A percentile compares a stretch with the other conserved stretches of the same genome.
phyloP scores from a whole-genome alignment of 257 asterid genomes.

The Linaria vulgaris region DNA sequence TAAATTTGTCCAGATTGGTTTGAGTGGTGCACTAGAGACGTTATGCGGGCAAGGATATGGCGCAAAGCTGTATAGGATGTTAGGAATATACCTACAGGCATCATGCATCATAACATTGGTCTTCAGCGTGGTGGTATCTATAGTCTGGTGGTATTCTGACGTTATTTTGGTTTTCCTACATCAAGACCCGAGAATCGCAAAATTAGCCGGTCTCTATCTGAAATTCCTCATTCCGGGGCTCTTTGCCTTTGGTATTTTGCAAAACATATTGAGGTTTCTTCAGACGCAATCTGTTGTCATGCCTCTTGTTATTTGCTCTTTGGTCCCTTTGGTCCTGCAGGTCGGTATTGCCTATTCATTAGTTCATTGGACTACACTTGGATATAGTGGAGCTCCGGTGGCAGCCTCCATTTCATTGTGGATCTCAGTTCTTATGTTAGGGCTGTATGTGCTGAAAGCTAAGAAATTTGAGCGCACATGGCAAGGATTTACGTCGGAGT shows the following conservation, averaged over 20 bases:
- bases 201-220: slow-evolving; percentile 52
- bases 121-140: slow-evolving; percentile 35
- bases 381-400: slow-evolving; percentile 53
- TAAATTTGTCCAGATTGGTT: slow-evolving; percentile 50
- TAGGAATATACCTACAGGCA: slow-evolving; percentile 72
- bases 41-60: slow-evolving; percentile 86
- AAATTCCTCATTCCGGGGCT: slow-evolving; percentile 66
- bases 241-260: slow-evolving; percentile 60
- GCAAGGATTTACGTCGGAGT: slow-evolving; percentile 51
- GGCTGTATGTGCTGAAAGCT: slow-evolving; percentile 37
- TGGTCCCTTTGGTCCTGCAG: slow-evolving; percentile 49
- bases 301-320: slow-evolving; percentile 59
- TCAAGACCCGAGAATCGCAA: slow-evolving; percentile 63
- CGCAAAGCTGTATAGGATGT: slow-evolving; percentile 48
- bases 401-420: slow-evolving; percentile 68
- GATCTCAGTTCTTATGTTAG: slow-evolving; percentile 50
- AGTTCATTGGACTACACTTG: slow-evolving; percentile 48
- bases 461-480: slow-evolving; percentile 45
- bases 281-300: slow-evolving; percentile 60
- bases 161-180: slow-evolving; percentile 38
- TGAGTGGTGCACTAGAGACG: slow-evolving; percentile 86
- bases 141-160: slow-evolving; percentile 68
- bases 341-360: slow-evolving; percentile 49
- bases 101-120: slow-evolving; percentile 55
- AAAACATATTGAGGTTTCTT: slow-evolving; percentile 63